A percentile compares a stretch with the other conserved stretches of the same genome.
Conservation (phyloP, 805 yeast species). For the Zygoascus ofunaensis region DNA sequence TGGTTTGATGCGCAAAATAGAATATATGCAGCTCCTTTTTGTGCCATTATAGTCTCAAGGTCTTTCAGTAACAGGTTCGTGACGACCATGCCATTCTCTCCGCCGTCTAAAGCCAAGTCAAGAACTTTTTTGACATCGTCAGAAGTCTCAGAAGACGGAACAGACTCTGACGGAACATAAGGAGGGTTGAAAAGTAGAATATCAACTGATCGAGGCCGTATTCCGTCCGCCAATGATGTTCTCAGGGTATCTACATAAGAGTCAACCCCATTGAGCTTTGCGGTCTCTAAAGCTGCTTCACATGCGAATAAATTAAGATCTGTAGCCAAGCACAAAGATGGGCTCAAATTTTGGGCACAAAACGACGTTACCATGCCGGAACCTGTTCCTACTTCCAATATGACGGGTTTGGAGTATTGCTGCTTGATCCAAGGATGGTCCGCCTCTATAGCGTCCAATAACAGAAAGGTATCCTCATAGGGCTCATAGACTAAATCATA, state of each 20-base stretch:
- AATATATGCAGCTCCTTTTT: constrained; percentile 71
- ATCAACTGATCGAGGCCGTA: constrained; percentile 47
- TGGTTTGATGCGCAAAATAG: constrained; percentile 86
- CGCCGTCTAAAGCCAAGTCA: constrained; percentile 86
- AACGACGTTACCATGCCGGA: constrained; percentile 85
- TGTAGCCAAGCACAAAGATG: constrained; percentile 47
- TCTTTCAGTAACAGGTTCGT: constrained; percentile 55
- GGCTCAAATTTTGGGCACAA: constrained; percentile 48
- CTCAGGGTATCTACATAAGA: constrained; percentile 42
- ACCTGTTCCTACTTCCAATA: constrained; percentile 84
- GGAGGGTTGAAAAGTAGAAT: constrained; percentile 89
- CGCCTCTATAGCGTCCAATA: constrained; percentile 70
- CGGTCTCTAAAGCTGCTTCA: constrained; percentile 39
- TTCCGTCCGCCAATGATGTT: constrained; percentile 45
- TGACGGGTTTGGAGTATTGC: constrained; percentile 26
- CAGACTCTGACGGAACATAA: constrained; percentile 74
- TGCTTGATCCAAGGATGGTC: constrained; percentile 34
- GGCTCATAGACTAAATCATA: constrained; percentile 85
- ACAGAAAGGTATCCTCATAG: constrained; percentile 80
- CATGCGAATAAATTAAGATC: constrained; percentile 82
- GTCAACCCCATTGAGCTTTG: constrained; percentile 22
- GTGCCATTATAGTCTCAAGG: constrained; percentile 45
- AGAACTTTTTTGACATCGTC: constrained; percentile 60
- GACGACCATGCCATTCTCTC: constrained; percentile 80
- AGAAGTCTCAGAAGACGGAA: constrained; percentile 52